These are phyloP conservation scores for Nyctanthes arbortristis DNA, from an alignment of 257 asterid species.

Conservation along the genomic window DNA sequence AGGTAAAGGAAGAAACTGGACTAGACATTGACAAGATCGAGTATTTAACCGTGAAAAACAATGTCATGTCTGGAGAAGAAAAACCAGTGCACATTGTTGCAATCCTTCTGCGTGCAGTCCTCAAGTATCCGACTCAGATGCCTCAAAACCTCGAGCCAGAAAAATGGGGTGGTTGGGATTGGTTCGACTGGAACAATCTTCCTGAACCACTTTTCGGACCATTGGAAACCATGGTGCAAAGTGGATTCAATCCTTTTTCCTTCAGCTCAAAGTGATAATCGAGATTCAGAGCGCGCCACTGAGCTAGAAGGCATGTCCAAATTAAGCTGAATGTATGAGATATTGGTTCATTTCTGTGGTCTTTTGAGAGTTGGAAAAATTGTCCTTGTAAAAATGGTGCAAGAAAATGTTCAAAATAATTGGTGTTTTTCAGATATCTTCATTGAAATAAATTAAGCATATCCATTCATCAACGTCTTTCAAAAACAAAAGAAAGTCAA, in stretches of 20 bases:
- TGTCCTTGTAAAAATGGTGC: too few relatives aligned
- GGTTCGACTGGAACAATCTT: conserved; percentile 69
- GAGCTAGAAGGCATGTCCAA: too few relatives aligned
- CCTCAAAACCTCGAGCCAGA: conserved; percentile 71
- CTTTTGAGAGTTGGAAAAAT: too few relatives aligned
- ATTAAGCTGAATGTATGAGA: too few relatives aligned
- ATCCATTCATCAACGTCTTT: too few relatives aligned
- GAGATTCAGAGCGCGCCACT: not conserved
- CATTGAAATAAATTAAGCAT: too few relatives aligned
- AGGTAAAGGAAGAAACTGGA: conserved; percentile 79
- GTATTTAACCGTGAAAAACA: conserved; percentile 49
- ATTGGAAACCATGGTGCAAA: conserved; percentile 40
- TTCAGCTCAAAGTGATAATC: not conserved
- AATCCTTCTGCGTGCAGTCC: conserved; percentile 50
- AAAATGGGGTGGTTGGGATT: conserved; percentile 79
- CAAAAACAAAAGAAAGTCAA: too few relatives aligned
- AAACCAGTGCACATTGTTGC: conserved; percentile 50
- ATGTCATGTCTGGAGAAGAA: conserved; percentile 35
- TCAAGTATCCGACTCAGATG: conserved; percentile 36
- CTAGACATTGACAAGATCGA: conserved; percentile 38
- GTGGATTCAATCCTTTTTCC: conserved; percentile 51
- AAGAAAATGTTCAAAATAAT: too few relatives aligned
- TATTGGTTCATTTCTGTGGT: too few relatives aligned
- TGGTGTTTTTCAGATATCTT: too few relatives aligned
- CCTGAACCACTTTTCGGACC: conserved; percentile 65